Evolutionary conservation across 2,329 filamentous ascomycete genomes (phyloP), one percentile per base, ranked within the genome.

Genomic region (Didymosphaeria variabile): DNA sequence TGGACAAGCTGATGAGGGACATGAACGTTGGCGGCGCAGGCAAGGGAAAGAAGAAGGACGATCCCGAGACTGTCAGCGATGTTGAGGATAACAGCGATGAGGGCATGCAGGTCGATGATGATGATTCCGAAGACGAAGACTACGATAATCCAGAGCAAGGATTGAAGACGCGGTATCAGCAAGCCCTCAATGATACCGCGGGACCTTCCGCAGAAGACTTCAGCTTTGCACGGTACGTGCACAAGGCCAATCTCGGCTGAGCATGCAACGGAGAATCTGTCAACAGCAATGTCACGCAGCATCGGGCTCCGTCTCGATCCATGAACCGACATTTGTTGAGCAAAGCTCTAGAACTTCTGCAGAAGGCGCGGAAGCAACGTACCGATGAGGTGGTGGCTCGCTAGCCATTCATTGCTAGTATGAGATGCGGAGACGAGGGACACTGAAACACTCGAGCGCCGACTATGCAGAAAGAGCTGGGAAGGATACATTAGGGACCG

Each of bases 1-100:
- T 99, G 31, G 92, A 91, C 62, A 93, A 92, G 82, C 88, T 99
- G 83, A 97, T 99, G 93, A 90, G 91, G 76, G 94, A 95, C 69
- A 97, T 99, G 92, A 84, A 85, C 56, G 85, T 92, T 49, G 72
- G 73, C 5, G 74, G 72, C 12, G 65, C 72, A 17, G 64, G 67
- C 40, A 71, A 70, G 38, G 74, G 65, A 23, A 79, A 77, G 42
- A 77, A 76, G 53, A 80, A 79, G 61, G 79, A 79, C 49, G 82
- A 83, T 59, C 79, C 83, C 5, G 81, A 84, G 72, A 84, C 82
- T 2, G 79, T 85, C 57, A 84, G 82, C 62, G 82, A 84, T 58
- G 76, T 77, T 4, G 82, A 84, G 66, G 85, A 87, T 45, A 51
- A 21, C 50, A 84, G 85, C 1, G 83, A 84, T n/a, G 85, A 85